Base-by-base conservation (phyloP, 768 basidiomycete species). In the Lactarius trivialis region DNA sequence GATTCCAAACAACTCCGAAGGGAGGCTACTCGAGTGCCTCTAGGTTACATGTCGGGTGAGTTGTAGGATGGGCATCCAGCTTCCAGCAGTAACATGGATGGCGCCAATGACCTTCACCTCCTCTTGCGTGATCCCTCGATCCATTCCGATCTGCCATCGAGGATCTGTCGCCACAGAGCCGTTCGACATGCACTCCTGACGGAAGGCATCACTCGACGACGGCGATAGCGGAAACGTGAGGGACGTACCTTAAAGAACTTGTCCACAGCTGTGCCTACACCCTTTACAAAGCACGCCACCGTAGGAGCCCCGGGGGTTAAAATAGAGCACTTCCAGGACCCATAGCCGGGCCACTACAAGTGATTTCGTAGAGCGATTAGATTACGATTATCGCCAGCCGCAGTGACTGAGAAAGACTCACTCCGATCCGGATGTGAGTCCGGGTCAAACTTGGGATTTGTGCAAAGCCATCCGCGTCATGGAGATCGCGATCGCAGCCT, bases 61-160 rank as follows among this genome's bases (percentile, higher is more conserved):
- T 43, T 63, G 56, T 5, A 65, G 30, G 15, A 65, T 59, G 1
- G 65, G 65, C 19, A 64, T 63, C 65, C 65, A 65, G n/a, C 57
- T 58, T 1, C 57, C 57, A 11, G 57, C 50, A 5, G 61, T 34
- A n/a, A 66, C 55, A 1, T 66, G 65, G 7, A 64, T 21, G 8
- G 58, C 50, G 6, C 65, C 65, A 19, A 66, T 52, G 0, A 66
- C 28, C 9, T 55, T 32, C 4, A 64, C 36, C 12, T 66, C 17
- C 17, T 52, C 30, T n/a, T 15, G 58, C 21, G 24, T 56, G 45
- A 66, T 65, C 21, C 65, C 63, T 7, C 58, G 32, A 5, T 0
- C 3, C 43, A 11, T 15, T 11, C 61, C 64, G n/a, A 65, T 37
- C 1, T 8, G 34, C 64, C 61, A 64, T 28, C 17, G 17, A 1